A percentile compares a stretch with the other conserved stretches of the same genome.
These are phyloP conservation scores for Cyphellophora europaea DNA, from an alignment of 2,329 filamentous ascomycete genomes.

Conservation along the genomic window DNA sequence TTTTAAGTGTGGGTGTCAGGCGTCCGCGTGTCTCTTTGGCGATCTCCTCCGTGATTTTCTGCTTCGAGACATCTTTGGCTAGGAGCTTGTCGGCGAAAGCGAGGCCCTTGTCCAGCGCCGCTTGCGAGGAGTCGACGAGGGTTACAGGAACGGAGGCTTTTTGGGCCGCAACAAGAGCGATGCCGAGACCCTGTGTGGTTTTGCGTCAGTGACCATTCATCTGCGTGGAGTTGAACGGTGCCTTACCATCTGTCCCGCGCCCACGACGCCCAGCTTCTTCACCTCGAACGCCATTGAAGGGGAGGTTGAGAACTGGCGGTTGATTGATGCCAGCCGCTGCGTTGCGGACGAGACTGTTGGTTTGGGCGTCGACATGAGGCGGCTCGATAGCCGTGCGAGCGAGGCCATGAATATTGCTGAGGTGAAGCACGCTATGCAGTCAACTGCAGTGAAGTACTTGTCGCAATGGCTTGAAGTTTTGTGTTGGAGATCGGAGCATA, in stretches of 20 bases:
- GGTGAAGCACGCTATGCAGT: not conserved
- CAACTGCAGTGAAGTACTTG: not conserved
- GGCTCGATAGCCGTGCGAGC: constrained; percentile 14
- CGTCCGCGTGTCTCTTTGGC: constrained; percentile 64
- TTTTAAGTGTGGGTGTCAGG: constrained; percentile 59
- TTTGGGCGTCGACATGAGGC: constrained; percentile 29
- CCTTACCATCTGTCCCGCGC: constrained; percentile 96
- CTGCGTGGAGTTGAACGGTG: constrained; percentile 39
- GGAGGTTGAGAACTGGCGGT: constrained; percentile 61
- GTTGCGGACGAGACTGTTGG: constrained; percentile 22
- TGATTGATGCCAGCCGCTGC: constrained; percentile 24
- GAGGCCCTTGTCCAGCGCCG: constrained; percentile 78
- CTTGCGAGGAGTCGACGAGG: constrained; percentile 74
- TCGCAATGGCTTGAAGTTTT: too few species aligned
- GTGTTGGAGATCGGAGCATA: too few species aligned
- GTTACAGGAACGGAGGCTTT: constrained; percentile 76
- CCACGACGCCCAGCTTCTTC: constrained; percentile 82
- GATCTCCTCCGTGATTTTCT: constrained; percentile 71
- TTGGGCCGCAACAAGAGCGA: constrained; percentile 85
- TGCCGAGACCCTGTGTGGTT: constrained; percentile 72
- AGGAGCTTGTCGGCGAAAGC: constrained; percentile 95
- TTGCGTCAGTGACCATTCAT: not conserved
- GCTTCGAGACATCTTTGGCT: constrained; percentile 83
- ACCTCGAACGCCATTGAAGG: constrained; percentile 58
- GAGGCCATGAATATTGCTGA: constrained; percentile 10